A percentile compares a stretch with the other conserved stretches of the same genome.
Conservation (phyloP, 2,329 filamentous ascomycete genomes). For the Sporothrix pseudoabietina region DNA sequence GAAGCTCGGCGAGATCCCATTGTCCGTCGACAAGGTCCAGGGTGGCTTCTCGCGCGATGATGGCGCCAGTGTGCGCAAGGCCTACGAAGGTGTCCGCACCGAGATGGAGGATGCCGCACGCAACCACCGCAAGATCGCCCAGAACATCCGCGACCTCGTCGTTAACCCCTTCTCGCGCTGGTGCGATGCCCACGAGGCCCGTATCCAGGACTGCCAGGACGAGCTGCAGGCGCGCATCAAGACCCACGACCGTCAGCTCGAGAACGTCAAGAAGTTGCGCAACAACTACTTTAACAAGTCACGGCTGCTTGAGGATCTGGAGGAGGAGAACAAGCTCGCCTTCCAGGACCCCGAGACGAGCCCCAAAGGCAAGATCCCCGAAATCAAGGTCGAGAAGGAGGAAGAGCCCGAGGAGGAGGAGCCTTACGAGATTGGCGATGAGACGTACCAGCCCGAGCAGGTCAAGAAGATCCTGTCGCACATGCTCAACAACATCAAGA, state of each 20-base stretch:
- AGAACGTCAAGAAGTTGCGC: slow-evolving; percentile 86
- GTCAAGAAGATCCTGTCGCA: slow-evolving; percentile 87
- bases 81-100: slow-evolving; percentile 86
- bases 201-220: slow-evolving; percentile 91
- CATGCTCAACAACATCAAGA: slow-evolving; percentile 82
- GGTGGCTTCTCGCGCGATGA: slow-evolving; percentile 90
- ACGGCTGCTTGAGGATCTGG: slow-evolving; percentile 89
- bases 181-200: slow-evolving; percentile 91
- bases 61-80: slow-evolving; percentile 93
- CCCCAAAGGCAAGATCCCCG: slow-evolving; percentile 63
- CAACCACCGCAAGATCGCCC: slow-evolving; percentile 92
- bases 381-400: slow-evolving; percentile 82
- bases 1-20: slow-evolving; percentile 77
- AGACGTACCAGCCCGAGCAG: slow-evolving; percentile 80
- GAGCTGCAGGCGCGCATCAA: slow-evolving; percentile 90
- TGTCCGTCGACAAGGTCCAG: slow-evolving; percentile 76
- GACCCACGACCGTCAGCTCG: slow-evolving; percentile 87
- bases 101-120: slow-evolving; percentile 91
- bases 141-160: slow-evolving; percentile 93
- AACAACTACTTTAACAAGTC: slow-evolving; percentile 99
- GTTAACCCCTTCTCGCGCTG: slow-evolving; percentile 92
- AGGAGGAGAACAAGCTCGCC: slow-evolving; percentile 97
- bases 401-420: slow-evolving; percentile 70
- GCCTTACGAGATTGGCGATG: slow-evolving; percentile 85
- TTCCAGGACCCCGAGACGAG: slow-evolving; percentile 84